Base-by-base conservation (phyloP, 805 yeast genomes). In the Candida nitratophila region DNA sequence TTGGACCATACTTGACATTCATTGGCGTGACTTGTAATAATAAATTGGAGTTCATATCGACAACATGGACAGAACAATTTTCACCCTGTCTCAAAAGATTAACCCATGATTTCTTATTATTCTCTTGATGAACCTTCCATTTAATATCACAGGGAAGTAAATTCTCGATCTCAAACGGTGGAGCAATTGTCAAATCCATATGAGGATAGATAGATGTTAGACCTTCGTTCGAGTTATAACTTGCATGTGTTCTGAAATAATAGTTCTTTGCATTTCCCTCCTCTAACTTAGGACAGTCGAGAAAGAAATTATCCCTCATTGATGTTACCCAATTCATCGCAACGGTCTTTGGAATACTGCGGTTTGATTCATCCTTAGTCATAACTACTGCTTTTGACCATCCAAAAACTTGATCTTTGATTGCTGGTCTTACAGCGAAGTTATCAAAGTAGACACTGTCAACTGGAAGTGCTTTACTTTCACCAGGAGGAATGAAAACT, bases 131-230 rank as follows among this genome's bases (percentile, higher is more conserved):
- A 14, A 93, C 70, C 45, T 84, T 70, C 64, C 84, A 88, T 17
- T 76, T 70, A 37, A 91, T 63, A 53, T 86, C 96, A 57, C 75
- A 85, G 0, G 99, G 98, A 41, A 95, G 61, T 42, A 88, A 66
- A 55, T 93, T 93, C 51, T 86, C 89, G 46, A 93, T 70, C 52
- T 86, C 86, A 39, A 93, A 64, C 0, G 99, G 98, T 0, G 98
- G 87, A 0, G 93, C 79, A 7, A 93, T 65, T 4, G 80, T 73
- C 21, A 93, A 65, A 9, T 70, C 74, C 86, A 91, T 74, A 54
- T 86, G 93, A 0, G 99, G 99, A 55, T 87, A 95, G 1, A 86
- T 73, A 46, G 73, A 70, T 0, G 86, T 74, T 22, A 89, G 65
- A 0, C 88, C 89, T 49, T 86, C 95, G n/a, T 74, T 70, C 16